phyloP scores from a whole-genome alignment of 352 stramenopile species.

The Thraustotheca clavata region DNA sequence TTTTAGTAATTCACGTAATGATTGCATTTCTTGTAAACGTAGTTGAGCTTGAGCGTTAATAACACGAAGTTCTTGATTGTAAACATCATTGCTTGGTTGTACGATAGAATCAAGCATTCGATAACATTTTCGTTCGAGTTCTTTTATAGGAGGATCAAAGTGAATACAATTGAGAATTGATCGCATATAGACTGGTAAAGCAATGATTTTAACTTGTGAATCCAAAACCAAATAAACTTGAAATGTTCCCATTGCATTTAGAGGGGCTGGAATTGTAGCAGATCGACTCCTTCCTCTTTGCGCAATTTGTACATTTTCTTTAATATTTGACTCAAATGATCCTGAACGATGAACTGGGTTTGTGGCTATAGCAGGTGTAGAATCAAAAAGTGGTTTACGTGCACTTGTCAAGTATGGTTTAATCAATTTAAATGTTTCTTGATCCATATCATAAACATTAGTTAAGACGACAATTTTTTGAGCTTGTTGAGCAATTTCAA shows the following conservation, averaged over 20 bases:
- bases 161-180: not conserved
- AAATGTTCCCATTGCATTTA: not conserved
- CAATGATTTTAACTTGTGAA: not conserved
- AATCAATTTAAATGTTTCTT: not conserved
- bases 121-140: not conserved
- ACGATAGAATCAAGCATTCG: not conserved
- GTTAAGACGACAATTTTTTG: not conserved
- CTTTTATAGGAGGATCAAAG: not conserved
- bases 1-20: not conserved
- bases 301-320: not conserved
- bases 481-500: not conserved
- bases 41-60: not conserved
- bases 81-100: not conserved
- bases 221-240: constrained; percentile 1
- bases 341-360: not conserved
- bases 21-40: not conserved
- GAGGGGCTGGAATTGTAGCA: not conserved
- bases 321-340: too few relatives aligned
- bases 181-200: not conserved
- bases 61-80: not conserved
- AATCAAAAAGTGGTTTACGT: not conserved
- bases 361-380: not conserved
- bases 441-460: not conserved
- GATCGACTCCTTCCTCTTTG: not conserved
- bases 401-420: not conserved